phyloP scores from a whole-genome alignment of 306 rosid genomes.

The Lathyrus sativus region DNA sequence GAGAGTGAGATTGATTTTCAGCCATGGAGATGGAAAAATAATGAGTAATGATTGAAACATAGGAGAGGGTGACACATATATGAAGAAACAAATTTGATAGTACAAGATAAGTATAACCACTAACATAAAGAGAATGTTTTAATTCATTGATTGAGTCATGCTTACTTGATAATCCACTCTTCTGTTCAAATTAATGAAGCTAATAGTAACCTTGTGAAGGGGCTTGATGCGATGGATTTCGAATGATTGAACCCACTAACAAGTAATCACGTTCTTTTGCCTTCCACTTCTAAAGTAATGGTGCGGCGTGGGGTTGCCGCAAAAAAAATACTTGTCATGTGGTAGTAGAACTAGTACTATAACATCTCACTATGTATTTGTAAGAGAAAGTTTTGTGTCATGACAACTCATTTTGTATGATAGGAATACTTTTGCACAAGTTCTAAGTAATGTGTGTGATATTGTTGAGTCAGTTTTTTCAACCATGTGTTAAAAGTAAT shows the following conservation, averaged over 20 bases:
- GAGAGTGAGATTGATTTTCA: slow-evolving; percentile 25
- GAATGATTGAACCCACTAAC: slow-evolving; percentile 40
- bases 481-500: no score
- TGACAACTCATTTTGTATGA: no score
- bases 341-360: no score
- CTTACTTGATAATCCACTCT: slow-evolving; percentile 55
- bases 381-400: no score
- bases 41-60: slow-evolving; percentile 11
- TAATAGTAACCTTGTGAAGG: slow-evolving; percentile 1
- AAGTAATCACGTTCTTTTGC: slow-evolving; percentile 16
- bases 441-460: no score
- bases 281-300: slow-evolving; percentile 24
- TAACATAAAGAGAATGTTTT: slow-evolving; percentile 3
- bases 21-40: slow-evolving; percentile 44
- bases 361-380: no score
- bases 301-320: slow-evolving; percentile 46
- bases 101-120: background rate
- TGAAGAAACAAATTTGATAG: background rate
- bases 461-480: no score
- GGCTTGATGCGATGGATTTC: slow-evolving; percentile 37
- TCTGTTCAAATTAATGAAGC: background rate
- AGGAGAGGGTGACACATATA: slow-evolving; percentile 23
- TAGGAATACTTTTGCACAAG: no score
- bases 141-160: slow-evolving; percentile 30
- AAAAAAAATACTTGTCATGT: background rate